These are phyloP conservation scores for Candida endomychidarum DNA, from an alignment of 805 yeast genomes.

Conservation along the genomic window DNA sequence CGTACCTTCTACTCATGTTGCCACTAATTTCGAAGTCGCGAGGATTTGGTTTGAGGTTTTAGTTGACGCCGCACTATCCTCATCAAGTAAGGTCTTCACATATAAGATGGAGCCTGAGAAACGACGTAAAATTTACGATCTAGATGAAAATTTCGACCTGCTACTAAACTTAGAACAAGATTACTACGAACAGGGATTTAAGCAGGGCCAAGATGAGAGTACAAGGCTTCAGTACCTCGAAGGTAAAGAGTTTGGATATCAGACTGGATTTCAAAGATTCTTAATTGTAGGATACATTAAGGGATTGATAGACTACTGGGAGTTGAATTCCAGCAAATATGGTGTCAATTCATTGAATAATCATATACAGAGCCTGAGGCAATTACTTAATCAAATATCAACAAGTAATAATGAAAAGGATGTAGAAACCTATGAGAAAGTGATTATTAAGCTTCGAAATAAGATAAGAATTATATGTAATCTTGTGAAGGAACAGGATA, in stretches of 20 bases:
- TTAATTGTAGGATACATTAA: slow-evolving; percentile 67
- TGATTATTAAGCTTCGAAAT: slow-evolving; percentile 56
- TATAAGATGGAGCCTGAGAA: slow-evolving; percentile 3
- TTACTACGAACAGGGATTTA: slow-evolving; percentile 64
- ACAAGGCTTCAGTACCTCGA: slow-evolving; percentile 60
- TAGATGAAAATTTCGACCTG: slow-evolving; percentile 26
- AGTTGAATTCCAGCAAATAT: slow-evolving; percentile 19
- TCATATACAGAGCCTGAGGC: slow-evolving; percentile 31
- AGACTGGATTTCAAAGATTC: slow-evolving; percentile 72
- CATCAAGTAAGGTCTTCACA: not conserved
- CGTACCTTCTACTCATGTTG: slow-evolving; percentile 91
- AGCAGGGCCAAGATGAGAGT: slow-evolving; percentile 68
- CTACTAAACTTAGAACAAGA: slow-evolving; percentile 60
- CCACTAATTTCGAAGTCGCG: slow-evolving; percentile 12
- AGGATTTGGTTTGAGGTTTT: not conserved
- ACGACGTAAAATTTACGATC: slow-evolving; percentile 7
- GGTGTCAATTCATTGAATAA: slow-evolving; percentile 15
- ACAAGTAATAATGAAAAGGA: slow-evolving; percentile 50
- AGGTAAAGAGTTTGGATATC: slow-evolving; percentile 83
- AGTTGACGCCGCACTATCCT: not conserved
- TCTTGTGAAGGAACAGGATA: slow-evolving; percentile 29
- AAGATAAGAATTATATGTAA: slow-evolving; percentile 54
- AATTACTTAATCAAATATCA: slow-evolving; percentile 24
- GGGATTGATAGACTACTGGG: slow-evolving; percentile 48
- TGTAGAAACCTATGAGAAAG: slow-evolving; percentile 55